Conservation (phyloP, 139 green algal genomes). For the Axilococcus clingmanii region DNA sequence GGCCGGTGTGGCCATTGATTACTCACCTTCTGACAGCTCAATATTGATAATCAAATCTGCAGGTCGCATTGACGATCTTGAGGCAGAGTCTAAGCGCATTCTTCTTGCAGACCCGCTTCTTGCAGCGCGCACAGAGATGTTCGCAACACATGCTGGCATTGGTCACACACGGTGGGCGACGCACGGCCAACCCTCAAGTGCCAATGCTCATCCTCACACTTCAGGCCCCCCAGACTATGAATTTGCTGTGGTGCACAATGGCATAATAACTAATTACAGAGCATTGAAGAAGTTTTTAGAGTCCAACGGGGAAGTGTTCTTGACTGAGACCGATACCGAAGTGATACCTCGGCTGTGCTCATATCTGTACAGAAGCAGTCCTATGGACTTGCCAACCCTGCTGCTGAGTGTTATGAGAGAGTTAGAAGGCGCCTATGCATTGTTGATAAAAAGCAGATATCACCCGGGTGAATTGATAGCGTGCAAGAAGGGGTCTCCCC, state of each 20-base stretch:
- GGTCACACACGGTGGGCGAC: conserved; percentile 98
- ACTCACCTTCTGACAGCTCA: neutral
- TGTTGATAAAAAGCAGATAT: conserved; percentile 90
- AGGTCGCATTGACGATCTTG: conserved; percentile 88
- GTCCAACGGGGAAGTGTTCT: conserved; percentile 80
- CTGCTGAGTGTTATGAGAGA: conserved; percentile 93
- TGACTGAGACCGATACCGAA: conserved; percentile 97
- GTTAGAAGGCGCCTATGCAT: conserved; percentile 92
- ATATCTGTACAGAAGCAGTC: conserved; percentile 88
- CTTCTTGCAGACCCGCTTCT: no score
- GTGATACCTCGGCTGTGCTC: conserved; percentile 98
- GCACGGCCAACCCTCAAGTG: conserved; percentile 68
- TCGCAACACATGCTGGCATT: conserved; percentile 70
- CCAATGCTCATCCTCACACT: conserved; percentile 85
- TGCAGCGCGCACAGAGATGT: neutral
- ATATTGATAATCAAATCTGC: conserved; percentile 63
- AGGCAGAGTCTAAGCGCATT: conserved; percentile 8
- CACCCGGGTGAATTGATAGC: conserved; percentile 95
- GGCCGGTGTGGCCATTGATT: conserved; percentile 81
- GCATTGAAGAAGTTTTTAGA: conserved; percentile 82
- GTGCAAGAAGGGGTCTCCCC: conserved; percentile 86
- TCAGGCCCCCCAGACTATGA: conserved; percentile 33
- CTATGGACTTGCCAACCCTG: conserved; percentile 39
- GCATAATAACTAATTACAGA: conserved; percentile 99
- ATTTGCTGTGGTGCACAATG: conserved; percentile 99